Evolutionary conservation across 352 stramenopile genomes (phyloP), one percentile per base, ranked within the genome.

Genomic region (Phytophthora podocarpi): DNA sequence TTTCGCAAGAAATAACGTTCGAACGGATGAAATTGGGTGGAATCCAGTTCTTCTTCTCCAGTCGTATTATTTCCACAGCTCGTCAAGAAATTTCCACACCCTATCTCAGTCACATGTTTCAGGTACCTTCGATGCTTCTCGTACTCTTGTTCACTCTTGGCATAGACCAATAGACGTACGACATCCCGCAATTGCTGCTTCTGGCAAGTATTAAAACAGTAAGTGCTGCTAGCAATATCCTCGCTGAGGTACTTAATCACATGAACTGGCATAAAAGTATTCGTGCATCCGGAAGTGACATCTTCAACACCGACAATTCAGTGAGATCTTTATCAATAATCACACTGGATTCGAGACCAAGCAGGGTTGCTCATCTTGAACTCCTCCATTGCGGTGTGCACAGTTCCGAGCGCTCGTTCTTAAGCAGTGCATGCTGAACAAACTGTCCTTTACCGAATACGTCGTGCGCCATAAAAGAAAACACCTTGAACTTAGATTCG

Each of bases 181-280:
- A 49, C n/a, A 12, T 11, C 18, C 0, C n/a, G 13, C 0, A 71
- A 10, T 12, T 49, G 48, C 2, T 61, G 30, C 15, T 68, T 70
- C 10, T 71, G 48, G 36, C 32, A 70, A 13, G 51, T 1, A 0
- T n/a, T 36, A 15, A 67, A 64, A 5, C 50, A 11, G 26, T 75
- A 67, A 0, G 30, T 11, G 4, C 45, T 12, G 7, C 15, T 28
- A 7, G 51, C 23, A 23, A 76, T 49, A 16, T 64, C 43, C 13
- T 66, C 51, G 1, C 20, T 13, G 9, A 74, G 35, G 8, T 61
- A 68, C 27, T 63, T 72, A 0, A 73, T 36, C 0, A 73, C 61
- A 15, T 73, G 66, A 30, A 79, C 18, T 79, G 61, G 26, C 65
- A 73, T 4, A 73, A 18, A 0, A 76, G 35, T 4, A 78, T 39